Evolutionary conservation across 352 stramenopile species (phyloP).

Genomic region (Globisporangium camurandrum): DNA sequence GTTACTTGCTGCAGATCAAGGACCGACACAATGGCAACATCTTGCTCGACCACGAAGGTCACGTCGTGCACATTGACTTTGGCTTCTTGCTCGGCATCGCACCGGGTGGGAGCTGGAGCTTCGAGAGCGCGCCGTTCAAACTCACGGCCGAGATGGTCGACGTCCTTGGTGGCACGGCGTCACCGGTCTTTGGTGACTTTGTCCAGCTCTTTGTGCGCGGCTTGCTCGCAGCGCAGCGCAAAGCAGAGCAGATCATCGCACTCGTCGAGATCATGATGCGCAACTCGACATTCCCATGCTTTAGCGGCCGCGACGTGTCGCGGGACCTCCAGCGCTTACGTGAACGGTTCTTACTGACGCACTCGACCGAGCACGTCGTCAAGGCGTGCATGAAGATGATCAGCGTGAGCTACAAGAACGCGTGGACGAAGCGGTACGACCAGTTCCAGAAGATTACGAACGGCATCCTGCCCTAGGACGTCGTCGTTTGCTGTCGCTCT

Average conservation of each 20-base stretch:
- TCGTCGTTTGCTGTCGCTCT: no score
- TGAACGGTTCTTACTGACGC: conserved; percentile 51
- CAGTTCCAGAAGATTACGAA: conserved; percentile 92
- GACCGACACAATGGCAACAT: conserved; percentile 97
- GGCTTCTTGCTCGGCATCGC: conserved; percentile 94
- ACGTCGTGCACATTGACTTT: conserved; percentile 96
- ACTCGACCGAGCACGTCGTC: conserved; percentile 54
- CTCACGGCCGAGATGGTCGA: conserved; percentile 93
- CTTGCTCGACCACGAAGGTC: conserved; percentile 84
- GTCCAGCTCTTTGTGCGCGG: conserved; percentile 51
- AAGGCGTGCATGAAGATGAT: conserved; percentile 84
- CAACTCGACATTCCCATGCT: conserved; percentile 74
- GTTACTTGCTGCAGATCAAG: conserved; percentile 90
- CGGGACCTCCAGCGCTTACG: conserved; percentile 70
- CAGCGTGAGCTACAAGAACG: conserved; percentile 89
- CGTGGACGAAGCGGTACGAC: conserved; percentile 91
- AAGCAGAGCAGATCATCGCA: conserved; percentile 53
- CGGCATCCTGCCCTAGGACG: conserved; percentile 63
- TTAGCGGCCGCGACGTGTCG: conserved; percentile 84
- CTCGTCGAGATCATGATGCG: conserved; percentile 81
- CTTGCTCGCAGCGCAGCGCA: conserved; percentile 44
- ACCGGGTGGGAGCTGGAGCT: conserved; percentile 89
- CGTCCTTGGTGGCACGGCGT: conserved; percentile 72
- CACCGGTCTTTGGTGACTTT: conserved; percentile 61
- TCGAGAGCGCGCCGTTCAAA: conserved; percentile 95